Evolutionary conservation across 441 rosid genomes (phyloP).

Genomic region (Bocquillonia castaneifolia): DNA sequence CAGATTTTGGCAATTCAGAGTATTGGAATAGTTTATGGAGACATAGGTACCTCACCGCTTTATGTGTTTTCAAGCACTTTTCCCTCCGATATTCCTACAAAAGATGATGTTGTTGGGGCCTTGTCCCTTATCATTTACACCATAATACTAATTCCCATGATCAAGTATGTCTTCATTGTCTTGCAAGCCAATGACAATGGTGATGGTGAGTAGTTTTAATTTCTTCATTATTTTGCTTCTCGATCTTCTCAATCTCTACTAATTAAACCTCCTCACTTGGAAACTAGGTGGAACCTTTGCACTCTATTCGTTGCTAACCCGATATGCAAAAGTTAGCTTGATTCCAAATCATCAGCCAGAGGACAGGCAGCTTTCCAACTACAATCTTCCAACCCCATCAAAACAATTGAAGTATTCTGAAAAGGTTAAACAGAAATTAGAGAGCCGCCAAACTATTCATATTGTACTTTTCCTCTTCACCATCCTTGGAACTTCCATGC

Average conservation of each 20-base stretch:
- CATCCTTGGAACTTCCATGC: conserved; percentile 76
- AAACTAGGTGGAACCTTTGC: conserved; percentile 51
- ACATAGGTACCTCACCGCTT: conserved; percentile 51
- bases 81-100: conserved; percentile 27
- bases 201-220: conserved; percentile 30
- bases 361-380: conserved; percentile 56
- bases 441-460: conserved; percentile 33
- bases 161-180: conserved; percentile 48
- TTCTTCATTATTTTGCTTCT: neutral
- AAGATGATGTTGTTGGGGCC: conserved; percentile 46
- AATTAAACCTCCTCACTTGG: neutral
- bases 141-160: conserved; percentile 42
- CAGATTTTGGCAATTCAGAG: conserved; percentile 41
- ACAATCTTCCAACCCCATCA: conserved; percentile 50
- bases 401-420: conserved; percentile 35
- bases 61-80: conserved; percentile 42
- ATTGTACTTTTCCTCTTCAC: conserved; percentile 52
- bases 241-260: neutral
- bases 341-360: conserved; percentile 64
- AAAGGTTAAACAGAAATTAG: conserved; percentile 47
- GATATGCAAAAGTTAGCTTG: conserved; percentile 48
- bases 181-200: conserved; percentile 51
- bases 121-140: conserved; percentile 50
- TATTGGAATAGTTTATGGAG: conserved; percentile 51
- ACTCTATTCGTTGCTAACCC: conserved; percentile 45